Conservation (phyloP, 2,329 filamentous ascomycete species). For the Fusarium subglutinans region DNA sequence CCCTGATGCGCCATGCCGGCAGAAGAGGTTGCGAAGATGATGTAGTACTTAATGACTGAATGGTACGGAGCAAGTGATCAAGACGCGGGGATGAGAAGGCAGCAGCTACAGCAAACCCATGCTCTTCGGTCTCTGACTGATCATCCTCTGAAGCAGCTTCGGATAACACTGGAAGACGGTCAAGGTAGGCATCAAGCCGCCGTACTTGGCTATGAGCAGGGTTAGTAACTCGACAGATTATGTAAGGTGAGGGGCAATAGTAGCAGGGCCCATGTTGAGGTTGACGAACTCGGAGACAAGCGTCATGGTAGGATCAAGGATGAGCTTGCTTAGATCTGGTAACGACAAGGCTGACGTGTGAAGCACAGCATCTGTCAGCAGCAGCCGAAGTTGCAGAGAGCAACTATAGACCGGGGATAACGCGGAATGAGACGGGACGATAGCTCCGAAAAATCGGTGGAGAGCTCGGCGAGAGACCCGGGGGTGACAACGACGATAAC, state of each 20-base stretch:
- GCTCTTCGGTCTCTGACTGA: slow-evolving; percentile 48
- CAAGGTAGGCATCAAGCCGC: slow-evolving; percentile 71
- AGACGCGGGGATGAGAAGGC: slow-evolving; percentile 63
- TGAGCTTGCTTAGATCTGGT: slow-evolving; percentile 22
- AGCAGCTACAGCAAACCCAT: slow-evolving; percentile 49
- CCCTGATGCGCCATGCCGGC: slow-evolving; percentile 66
- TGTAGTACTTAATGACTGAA: slow-evolving; percentile 76
- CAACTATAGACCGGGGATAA: slow-evolving; percentile 13
- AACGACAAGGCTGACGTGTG: slow-evolving; percentile 7
- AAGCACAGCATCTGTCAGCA: slow-evolving; percentile 30
- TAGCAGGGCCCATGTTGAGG: background rate
- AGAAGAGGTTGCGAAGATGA: slow-evolving; percentile 71
- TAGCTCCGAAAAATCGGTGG: slow-evolving; percentile 17
- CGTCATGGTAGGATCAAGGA: slow-evolving; percentile 36
- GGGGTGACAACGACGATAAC: background rate
- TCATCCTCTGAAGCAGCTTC: slow-evolving; percentile 55
- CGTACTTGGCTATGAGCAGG: slow-evolving; percentile 63
- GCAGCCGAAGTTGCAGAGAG: slow-evolving; percentile 3
- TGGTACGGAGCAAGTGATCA: slow-evolving; percentile 71
- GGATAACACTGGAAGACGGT: slow-evolving; percentile 61
- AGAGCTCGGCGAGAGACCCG: slow-evolving; percentile 23
- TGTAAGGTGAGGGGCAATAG: background rate
- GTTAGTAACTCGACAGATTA: slow-evolving; percentile 27
- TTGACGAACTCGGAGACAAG: slow-evolving; percentile 45
- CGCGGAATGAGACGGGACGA: background rate